Evolutionary conservation across 495 filamentous ascomycete genomes (phyloP), one percentile per base, ranked within the genome.

Genomic region (Amorphotheca resinae): DNA sequence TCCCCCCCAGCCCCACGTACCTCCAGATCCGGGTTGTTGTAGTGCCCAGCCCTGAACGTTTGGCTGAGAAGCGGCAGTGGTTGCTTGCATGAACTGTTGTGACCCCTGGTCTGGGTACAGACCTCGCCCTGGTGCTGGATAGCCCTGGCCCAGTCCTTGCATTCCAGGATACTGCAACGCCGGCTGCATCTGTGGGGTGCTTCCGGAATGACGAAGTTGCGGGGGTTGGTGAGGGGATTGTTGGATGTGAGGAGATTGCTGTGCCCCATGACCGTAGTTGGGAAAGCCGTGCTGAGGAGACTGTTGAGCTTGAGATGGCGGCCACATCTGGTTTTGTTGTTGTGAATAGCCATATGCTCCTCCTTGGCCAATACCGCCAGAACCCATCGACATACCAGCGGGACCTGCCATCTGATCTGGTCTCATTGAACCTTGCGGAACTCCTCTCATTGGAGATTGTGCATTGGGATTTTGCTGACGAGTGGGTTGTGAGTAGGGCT

Each of bases 191-290:
- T 80, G 77, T 31, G 74, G 66, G 36, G 59, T 73, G 48, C 50
- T 70, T 60, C 56, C 67, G 48, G 63, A 73, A 62, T 80, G 80
- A 21, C 74, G 78, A 12, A 79, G 64, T 45, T 78, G 77, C 20
- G 75, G 70, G 22, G 73, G 68, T 26, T 76, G 74, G 23, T 77
- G 73, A 17, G 74, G 67, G 12, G 69, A 67, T 38, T 74, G 70
- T 37, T 53, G 54, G 22, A 54, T 48, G 17, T 58, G 55, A 9
- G 54, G 55, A 12, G 55, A 55, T 42, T 47, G 54, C 23, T 58
- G 55, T 9, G 49, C 22, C 9, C 25, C 33, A 16, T 55, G 49
- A 25, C 22, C 21, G 33, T 55, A 58, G 12, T 20, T 31, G 22
- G 51, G 26, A 35, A 52, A 57, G 7, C 22, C 23, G 22, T 50